A percentile compares a stretch with the other conserved stretches of the same genome.
These are phyloP conservation scores for Exobasidium rhododendri DNA, from an alignment of 1,284 basidiomycete species.

Conservation along the genomic window DNA sequence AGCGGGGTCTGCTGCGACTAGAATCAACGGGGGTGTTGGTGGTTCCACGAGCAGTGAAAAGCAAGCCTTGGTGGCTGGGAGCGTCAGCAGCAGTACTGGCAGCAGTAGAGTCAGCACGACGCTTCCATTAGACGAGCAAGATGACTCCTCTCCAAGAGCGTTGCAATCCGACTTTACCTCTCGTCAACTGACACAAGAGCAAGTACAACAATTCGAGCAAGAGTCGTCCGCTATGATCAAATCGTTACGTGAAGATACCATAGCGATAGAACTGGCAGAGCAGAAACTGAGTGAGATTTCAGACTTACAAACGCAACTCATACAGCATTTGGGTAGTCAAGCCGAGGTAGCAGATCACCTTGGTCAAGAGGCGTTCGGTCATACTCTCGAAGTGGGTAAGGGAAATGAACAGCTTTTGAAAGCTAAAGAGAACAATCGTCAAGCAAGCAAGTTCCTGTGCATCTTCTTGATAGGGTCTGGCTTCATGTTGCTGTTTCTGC, in stretches of 20 bases:
- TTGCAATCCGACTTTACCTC: conserved; percentile 5
- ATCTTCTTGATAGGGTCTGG: conserved; percentile 82
- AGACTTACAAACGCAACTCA: conserved; percentile 79
- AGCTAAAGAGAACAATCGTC: conserved; percentile 74
- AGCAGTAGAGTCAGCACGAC: not conserved
- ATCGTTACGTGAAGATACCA: conserved; percentile 75
- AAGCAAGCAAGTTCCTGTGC: conserved; percentile 76
- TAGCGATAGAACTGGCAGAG: conserved; percentile 82
- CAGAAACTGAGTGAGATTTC: conserved; percentile 82
- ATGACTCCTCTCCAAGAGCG: not conserved
- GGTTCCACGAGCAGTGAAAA: not conserved
- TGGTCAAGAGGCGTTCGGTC: conserved; percentile 80
- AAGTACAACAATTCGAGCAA: conserved; percentile 83
- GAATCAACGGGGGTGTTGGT: not conserved
- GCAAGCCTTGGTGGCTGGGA: conserved; percentile 2
- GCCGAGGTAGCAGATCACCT: conserved; percentile 83
- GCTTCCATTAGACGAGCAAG: not conserved
- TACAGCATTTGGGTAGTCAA: conserved; percentile 78
- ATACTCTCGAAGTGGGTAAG: conserved; percentile 75
- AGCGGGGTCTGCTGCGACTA: conserved; percentile 1
- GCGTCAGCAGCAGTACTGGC: not conserved
- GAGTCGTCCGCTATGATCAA: conserved; percentile 81
- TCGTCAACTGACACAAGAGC: conserved; percentile 60
- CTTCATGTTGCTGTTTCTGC: conserved; percentile 78
- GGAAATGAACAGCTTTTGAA: conserved; percentile 81